A percentile compares a stretch with the other conserved stretches of the same genome.
Conservation (phyloP, 257 asterid genomes). For the Buddleja alternifolia region DNA sequence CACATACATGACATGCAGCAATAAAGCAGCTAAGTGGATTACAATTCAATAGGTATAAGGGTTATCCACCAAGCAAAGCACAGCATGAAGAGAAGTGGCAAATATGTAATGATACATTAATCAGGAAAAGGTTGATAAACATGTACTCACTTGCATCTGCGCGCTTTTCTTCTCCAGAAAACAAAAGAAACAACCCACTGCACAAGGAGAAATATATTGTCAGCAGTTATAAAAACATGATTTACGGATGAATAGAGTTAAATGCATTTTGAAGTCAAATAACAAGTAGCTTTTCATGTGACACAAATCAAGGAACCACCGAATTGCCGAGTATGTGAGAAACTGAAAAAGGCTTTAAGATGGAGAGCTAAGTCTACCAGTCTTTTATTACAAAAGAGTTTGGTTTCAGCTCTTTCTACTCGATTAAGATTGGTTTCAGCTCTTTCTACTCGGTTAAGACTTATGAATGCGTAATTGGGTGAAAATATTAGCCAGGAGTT, state of each 20-base stretch:
- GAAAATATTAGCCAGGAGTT: not conserved
- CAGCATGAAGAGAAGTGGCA: not conserved
- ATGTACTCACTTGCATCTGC: conserved; percentile 79
- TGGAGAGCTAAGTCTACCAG: not conserved
- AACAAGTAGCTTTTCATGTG: not conserved
- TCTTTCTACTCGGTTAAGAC: conserved; percentile 1
- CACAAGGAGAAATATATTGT: conserved; percentile 37
- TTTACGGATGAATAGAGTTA: too few relatives aligned
- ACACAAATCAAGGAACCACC: conserved; percentile 1
- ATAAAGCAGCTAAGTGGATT: not conserved
- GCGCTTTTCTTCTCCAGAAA: conserved; percentile 86
- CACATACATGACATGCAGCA: conserved; percentile 21
- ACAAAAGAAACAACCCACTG: conserved; percentile 78
- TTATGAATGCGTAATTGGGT: not conserved
- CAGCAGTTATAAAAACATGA: conserved; percentile 36
- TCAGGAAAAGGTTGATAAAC: not conserved
- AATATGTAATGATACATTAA: not conserved
- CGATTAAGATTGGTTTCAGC: not conserved
- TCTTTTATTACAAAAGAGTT: not conserved
- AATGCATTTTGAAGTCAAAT: not conserved
- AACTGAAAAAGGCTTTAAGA: not conserved
- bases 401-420: not conserved
- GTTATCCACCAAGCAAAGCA: conserved; percentile 17
- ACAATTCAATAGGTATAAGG: not conserved
- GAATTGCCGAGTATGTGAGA: not conserved